Evolutionary conservation across 768 basidiomycete genomes (phyloP).

Genomic region (Lactifluus rugatus): DNA sequence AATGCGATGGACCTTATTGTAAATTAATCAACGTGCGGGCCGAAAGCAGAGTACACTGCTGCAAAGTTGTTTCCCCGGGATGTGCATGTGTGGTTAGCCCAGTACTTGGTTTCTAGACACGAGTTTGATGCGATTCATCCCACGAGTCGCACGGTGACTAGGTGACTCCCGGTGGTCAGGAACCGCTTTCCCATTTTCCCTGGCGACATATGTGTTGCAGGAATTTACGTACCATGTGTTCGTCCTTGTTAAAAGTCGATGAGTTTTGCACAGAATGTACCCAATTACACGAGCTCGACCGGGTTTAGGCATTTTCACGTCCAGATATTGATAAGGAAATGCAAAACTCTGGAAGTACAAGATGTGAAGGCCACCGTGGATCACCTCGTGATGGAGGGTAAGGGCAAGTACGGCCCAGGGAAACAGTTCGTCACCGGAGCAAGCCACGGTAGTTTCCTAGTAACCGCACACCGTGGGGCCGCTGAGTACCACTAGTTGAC

Average conservation of each 20-base stretch:
- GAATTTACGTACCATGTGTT: slow-evolving; percentile 21
- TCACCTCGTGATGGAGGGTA: slow-evolving; percentile 22
- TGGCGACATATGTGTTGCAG: slow-evolving; percentile 17
- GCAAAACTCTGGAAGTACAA: slow-evolving; percentile 28
- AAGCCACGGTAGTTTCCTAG: slow-evolving; percentile 28
- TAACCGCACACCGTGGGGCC: slow-evolving; percentile 20
- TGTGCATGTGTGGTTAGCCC: no score
- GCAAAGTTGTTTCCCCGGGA: no score
- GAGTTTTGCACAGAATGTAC: slow-evolving; percentile 19
- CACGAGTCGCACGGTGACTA: no score
- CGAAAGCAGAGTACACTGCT: no score
- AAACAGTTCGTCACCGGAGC: slow-evolving; percentile 26
- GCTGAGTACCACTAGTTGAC: no score
- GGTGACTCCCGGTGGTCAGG: no score
- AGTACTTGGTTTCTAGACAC: no score
- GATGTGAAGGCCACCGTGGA: slow-evolving; percentile 24
- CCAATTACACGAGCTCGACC: slow-evolving; percentile 29
- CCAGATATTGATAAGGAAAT: slow-evolving; percentile 23
- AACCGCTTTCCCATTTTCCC: slow-evolving; percentile 18
- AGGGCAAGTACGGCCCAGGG: slow-evolving; percentile 19
- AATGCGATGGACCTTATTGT: no score
- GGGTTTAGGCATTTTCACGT: slow-evolving; percentile 27
- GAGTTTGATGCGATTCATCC: no score
- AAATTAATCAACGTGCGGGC: no score
- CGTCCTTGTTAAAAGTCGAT: not conserved